Conservation (phyloP, 495 filamentous ascomycete species). For the Pseudevernia furfuracea region DNA sequence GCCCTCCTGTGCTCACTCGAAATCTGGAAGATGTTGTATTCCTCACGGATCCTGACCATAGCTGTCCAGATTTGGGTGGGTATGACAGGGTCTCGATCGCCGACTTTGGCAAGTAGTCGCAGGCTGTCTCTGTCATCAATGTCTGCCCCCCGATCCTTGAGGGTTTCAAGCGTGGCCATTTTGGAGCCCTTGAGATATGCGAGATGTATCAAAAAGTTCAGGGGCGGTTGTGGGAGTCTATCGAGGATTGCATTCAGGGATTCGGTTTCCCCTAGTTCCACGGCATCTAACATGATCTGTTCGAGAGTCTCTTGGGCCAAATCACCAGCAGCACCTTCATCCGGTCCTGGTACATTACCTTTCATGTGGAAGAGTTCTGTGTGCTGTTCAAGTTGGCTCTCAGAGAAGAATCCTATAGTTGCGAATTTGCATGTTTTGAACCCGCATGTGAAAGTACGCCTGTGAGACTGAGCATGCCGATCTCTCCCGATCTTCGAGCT, state of each 20-base stretch:
- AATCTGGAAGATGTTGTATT: constrained; percentile 12
- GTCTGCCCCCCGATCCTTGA: constrained; percentile 4
- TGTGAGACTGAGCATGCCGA: constrained; percentile 5
- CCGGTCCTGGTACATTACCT: too few species aligned
- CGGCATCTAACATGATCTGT: constrained; percentile 10
- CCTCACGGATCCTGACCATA: constrained; percentile 8
- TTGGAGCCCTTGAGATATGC: constrained; percentile 11
- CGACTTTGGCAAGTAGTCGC: not conserved
- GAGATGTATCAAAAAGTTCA: constrained; percentile 12
- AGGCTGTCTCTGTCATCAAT: constrained; percentile 5
- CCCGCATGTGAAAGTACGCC: constrained; percentile 11
- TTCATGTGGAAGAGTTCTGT: constrained; percentile 6
- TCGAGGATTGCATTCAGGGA: constrained; percentile 3
- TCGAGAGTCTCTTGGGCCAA: constrained; percentile 7
- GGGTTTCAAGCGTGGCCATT: not conserved
- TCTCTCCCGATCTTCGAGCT: not conserved
- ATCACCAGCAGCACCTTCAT: not conserved
- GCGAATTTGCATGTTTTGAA: constrained; percentile 4
- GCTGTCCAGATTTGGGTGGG: constrained; percentile 3
- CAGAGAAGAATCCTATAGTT: constrained; percentile 5
- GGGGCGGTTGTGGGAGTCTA: not conserved
- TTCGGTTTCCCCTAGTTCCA: constrained; percentile 6
- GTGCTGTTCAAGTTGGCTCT: constrained; percentile 10
- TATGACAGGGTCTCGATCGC: not conserved
- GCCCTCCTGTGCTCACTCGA: not conserved